phyloP scores from a whole-genome alignment of 192 early-diverging fungal species.

The Linnemannia exigua region DNA sequence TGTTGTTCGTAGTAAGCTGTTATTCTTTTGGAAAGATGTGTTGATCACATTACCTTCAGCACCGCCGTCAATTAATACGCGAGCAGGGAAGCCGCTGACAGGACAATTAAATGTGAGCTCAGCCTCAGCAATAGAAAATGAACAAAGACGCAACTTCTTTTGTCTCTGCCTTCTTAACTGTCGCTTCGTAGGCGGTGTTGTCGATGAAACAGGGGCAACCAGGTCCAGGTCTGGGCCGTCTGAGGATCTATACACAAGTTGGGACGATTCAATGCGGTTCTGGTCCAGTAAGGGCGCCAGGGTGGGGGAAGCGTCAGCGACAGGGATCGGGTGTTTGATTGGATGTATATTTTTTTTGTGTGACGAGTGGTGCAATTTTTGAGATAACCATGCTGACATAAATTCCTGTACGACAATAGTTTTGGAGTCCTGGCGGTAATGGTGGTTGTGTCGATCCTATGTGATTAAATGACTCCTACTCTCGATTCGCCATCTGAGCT shows the following conservation, averaged over 20 bases:
- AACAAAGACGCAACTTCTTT: not conserved
- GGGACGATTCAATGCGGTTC: not conserved
- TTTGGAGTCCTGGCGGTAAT: too few relatives aligned
- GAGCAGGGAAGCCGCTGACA: slow-evolving; percentile 15
- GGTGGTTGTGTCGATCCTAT: too few relatives aligned
- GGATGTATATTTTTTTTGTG: too few relatives aligned
- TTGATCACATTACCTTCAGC: slow-evolving; percentile 24
- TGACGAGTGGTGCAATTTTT: too few relatives aligned
- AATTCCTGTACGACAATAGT: too few relatives aligned
- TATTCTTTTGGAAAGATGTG: too few relatives aligned
- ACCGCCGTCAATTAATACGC: slow-evolving; percentile 16
- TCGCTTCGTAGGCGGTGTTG: not conserved
- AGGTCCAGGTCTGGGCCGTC: not conserved
- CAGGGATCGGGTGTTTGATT: too few relatives aligned
- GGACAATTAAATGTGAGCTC: not conserved
- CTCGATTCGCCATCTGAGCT: too few relatives aligned
- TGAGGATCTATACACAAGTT: not conserved
- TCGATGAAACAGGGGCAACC: not conserved
- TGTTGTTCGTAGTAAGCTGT: not conserved
- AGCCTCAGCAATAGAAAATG: not conserved
- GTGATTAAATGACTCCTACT: too few relatives aligned
- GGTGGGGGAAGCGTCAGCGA: too few relatives aligned
- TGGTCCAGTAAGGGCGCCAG: not conserved
- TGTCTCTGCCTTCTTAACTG: not conserved
- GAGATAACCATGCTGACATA: too few relatives aligned